Evolutionary conservation across 2,329 filamentous ascomycete genomes (phyloP).

Genomic region (Nigrospora oryzae): DNA sequence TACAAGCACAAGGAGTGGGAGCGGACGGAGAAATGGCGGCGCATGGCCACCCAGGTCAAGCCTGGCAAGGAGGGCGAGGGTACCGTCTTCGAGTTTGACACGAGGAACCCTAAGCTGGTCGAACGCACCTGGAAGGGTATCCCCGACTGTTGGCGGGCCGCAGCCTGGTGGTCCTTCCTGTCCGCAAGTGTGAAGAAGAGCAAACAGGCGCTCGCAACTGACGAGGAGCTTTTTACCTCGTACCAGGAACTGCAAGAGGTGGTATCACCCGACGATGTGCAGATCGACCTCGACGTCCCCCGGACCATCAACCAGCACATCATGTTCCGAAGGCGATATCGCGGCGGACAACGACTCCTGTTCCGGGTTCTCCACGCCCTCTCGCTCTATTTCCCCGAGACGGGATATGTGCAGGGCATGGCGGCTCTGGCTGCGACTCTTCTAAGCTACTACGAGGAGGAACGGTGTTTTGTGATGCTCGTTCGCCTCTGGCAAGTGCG

Average conservation of each 20-base stretch:
- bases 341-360: constrained; percentile 82
- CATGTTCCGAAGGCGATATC: constrained; percentile 90
- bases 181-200: constrained; percentile 63
- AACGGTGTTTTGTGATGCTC: constrained; percentile 89
- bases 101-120: constrained; percentile 73
- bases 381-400: constrained; percentile 82
- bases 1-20: constrained; percentile 55
- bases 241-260: constrained; percentile 67
- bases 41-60: constrained; percentile 52
- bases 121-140: constrained; percentile 97
- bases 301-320: constrained; percentile 92
- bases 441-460: constrained; percentile 95
- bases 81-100: constrained; percentile 71
- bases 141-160: constrained; percentile 86
- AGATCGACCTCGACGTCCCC: constrained; percentile 96
- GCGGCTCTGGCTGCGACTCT: constrained; percentile 85
- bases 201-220: constrained; percentile 48
- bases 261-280: constrained; percentile 81
- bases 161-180: constrained; percentile 93
- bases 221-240: constrained; percentile 61
- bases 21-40: constrained; percentile 59
- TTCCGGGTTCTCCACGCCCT: constrained; percentile 90
- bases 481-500: constrained; percentile 89
- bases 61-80: constrained; percentile 44
- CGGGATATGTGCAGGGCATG: constrained; percentile 97